Evolutionary conservation across 2,329 filamentous ascomycete genomes (phyloP).

Genomic region (Aspergillus texensis): DNA sequence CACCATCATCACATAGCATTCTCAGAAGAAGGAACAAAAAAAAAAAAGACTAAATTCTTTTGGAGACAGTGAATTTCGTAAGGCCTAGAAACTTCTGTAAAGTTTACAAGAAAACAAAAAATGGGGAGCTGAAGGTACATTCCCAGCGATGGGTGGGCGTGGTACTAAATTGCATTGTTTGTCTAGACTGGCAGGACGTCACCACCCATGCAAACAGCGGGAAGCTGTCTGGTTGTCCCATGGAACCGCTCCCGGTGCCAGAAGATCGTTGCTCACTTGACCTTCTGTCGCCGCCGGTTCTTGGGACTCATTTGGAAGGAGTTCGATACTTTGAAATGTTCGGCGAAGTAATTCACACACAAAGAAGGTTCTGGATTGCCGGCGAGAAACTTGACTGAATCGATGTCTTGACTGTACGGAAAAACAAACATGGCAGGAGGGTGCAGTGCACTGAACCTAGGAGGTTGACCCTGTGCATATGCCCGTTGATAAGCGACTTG

Average conservation of each 20-base stretch:
- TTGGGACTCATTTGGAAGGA: not conserved
- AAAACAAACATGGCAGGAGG: not conserved
- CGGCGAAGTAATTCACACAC: not conserved
- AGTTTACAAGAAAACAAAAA: not conserved
- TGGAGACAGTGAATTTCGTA: not conserved
- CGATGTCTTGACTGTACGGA: not conserved
- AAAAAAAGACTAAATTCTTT: not conserved
- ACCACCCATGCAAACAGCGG: slow-evolving; percentile 7
- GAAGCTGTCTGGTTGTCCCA: slow-evolving; percentile 17
- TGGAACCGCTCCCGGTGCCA: slow-evolving; percentile 18
- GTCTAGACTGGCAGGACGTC: slow-evolving; percentile 4
- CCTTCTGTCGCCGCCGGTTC: slow-evolving; percentile 7
- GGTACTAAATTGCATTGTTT: not conserved
- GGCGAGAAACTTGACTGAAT: not conserved
- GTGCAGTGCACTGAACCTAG: not conserved
- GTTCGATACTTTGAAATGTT: not conserved
- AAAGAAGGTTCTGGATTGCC: not conserved
- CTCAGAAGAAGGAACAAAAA: not conserved
- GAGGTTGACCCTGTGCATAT: slow-evolving; percentile 1
- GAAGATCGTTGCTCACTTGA: slow-evolving; percentile 15
- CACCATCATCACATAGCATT: not conserved
- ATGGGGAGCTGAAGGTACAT: not conserved
- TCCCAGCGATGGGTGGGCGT: not conserved
- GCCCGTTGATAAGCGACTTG: not conserved
- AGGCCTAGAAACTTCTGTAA: not conserved